Percentiles rank a stretch among this genome's conserved stretches.
phyloP scores from a whole-genome alignment of 371 early-diverging fungal genomes.

The Rhizopus microsporus region DNA sequence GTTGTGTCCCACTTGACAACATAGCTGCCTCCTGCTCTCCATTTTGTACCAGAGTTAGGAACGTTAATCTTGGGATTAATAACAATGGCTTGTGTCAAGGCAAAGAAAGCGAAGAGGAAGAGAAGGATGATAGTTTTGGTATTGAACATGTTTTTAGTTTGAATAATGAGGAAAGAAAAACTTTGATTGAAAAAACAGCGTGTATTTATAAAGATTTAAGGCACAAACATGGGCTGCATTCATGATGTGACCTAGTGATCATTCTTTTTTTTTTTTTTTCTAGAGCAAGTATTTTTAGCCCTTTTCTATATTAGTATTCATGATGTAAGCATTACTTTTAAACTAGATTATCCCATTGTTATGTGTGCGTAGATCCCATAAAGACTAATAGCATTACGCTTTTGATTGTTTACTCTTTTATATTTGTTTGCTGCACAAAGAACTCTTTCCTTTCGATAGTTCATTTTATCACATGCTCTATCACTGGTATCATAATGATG shows the following conservation, averaged over 20 bases:
- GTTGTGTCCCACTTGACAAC: conserved; percentile 29
- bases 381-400: too few species aligned
- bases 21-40: conserved; percentile 28
- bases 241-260: conserved; percentile 3
- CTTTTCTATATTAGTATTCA: not conserved
- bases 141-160: conserved; percentile 22
- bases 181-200: not conserved
- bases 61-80: conserved; percentile 25
- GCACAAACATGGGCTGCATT: not conserved
- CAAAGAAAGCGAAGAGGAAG: conserved; percentile 18
- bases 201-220: conserved; percentile 1
- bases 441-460: too few species aligned
- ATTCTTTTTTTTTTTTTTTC: not conserved
- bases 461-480: too few species aligned
- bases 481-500: too few species aligned
- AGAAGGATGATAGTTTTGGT: conserved; percentile 8
- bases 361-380: too few species aligned
- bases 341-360: too few species aligned
- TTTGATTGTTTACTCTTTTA: too few species aligned
- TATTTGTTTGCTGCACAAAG: too few species aligned
- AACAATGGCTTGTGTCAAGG: conserved; percentile 20
- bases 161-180: not conserved
- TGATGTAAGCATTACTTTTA: not conserved
- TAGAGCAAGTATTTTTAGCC: not conserved
- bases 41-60: conserved; percentile 25